Conservation (phyloP, 495 filamentous ascomycete genomes). For the Penicillium coprophilum region DNA sequence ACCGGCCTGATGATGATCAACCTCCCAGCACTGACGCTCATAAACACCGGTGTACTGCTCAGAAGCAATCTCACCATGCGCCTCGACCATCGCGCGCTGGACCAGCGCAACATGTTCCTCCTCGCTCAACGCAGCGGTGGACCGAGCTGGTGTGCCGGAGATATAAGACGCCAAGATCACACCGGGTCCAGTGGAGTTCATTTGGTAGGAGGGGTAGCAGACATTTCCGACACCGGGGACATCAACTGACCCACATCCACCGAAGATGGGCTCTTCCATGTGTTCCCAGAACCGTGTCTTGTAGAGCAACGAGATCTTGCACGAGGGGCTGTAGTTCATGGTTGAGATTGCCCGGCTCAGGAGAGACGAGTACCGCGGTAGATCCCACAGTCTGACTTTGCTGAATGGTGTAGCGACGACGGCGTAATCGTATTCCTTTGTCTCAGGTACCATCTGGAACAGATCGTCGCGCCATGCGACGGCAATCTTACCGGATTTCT, state of each 20-base stretch:
- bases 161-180: slow-evolving; percentile 62
- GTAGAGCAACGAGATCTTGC: slow-evolving; percentile 67
- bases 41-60: slow-evolving; percentile 61
- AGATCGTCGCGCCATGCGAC: slow-evolving; percentile 49
- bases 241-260: slow-evolving; percentile 58
- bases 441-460: slow-evolving; percentile 42
- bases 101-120: slow-evolving; percentile 56
- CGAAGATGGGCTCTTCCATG: slow-evolving; percentile 57
- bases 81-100: slow-evolving; percentile 58
- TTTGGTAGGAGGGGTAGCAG: slow-evolving; percentile 64
- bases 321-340: slow-evolving; percentile 56
- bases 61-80: slow-evolving; percentile 56
- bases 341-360: slow-evolving; percentile 60
- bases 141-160: slow-evolving; percentile 43
- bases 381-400: slow-evolving; percentile 53
- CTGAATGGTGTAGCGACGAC: slow-evolving; percentile 63
- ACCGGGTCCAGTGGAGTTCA: slow-evolving; percentile 61
- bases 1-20: slow-evolving; percentile 52
- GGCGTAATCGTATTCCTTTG: slow-evolving; percentile 61
- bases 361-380: slow-evolving; percentile 50
- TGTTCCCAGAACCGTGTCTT: slow-evolving; percentile 69
- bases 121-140: slow-evolving; percentile 44
- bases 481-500: slow-evolving; percentile 42
- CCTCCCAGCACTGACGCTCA: slow-evolving; percentile 59
- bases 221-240: slow-evolving; percentile 58